Conservation (phyloP, 345 rosid genomes). For the Viola odorata region DNA sequence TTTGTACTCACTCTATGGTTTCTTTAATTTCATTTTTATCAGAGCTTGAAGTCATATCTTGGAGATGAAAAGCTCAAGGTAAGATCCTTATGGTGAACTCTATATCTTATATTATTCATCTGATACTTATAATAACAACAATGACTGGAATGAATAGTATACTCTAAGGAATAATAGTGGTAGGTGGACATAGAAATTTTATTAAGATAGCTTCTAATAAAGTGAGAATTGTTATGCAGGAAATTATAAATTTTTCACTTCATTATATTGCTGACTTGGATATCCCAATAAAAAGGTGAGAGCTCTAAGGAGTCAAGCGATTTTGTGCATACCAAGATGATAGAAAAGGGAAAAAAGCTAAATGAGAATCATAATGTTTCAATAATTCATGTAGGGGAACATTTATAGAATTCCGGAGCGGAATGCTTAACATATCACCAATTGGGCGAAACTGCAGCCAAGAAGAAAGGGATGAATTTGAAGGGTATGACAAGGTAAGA, state of each 20-base stretch:
- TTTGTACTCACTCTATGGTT: not conserved
- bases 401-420: constrained; percentile 92
- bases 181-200: not conserved
- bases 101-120: not conserved
- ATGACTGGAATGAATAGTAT: not conserved
- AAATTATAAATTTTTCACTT: constrained; percentile 69
- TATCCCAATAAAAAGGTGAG: constrained; percentile 90
- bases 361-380: constrained; percentile 7
- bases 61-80: constrained; percentile 91
- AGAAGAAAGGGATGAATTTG: constrained; percentile 97
- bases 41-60: constrained; percentile 85
- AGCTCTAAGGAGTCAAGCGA: not conserved
- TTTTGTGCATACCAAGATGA: constrained; percentile 5
- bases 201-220: constrained; percentile 11
- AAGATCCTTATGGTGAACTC: constrained; percentile 4
- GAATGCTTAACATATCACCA: constrained; percentile 96
- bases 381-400: constrained; percentile 60
- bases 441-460: constrained; percentile 99
- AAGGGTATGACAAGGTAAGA: constrained; percentile 84
- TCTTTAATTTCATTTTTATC: constrained; percentile 9
- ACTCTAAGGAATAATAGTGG: not conserved
- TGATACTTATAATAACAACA: not conserved
- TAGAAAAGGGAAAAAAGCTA: not conserved
- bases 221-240: constrained; percentile 47
- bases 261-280: constrained; percentile 96